Conservation (phyloP, 1,284 basidiomycete species). For the Cutaneotrichosporon mucoides region DNA sequence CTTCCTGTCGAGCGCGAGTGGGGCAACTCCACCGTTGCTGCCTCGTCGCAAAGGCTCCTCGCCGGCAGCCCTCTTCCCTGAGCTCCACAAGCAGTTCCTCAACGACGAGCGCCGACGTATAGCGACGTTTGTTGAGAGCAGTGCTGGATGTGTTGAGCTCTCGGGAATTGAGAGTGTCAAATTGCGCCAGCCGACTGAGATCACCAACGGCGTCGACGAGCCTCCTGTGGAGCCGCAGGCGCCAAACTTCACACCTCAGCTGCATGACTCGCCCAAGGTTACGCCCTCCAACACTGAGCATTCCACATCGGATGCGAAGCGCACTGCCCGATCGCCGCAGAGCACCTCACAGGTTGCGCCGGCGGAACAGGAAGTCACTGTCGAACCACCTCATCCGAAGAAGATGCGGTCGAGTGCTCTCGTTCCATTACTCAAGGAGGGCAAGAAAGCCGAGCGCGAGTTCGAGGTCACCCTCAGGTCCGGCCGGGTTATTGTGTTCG, state of each 20-base stretch:
- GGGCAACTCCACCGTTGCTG: slow-evolving; percentile 33
- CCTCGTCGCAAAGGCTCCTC: slow-evolving; percentile 28
- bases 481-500: slow-evolving; percentile 2
- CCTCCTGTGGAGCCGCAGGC: background rate
- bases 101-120: slow-evolving; percentile 31
- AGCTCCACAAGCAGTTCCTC: slow-evolving; percentile 30
- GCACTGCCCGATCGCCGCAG: too few species aligned
- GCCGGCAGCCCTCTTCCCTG: slow-evolving; percentile 34
- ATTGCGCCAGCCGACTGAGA: slow-evolving; percentile 3
- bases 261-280: background rate
- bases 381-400: background rate
- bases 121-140: slow-evolving; percentile 30
- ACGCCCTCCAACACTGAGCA: background rate
- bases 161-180: slow-evolving; percentile 30
- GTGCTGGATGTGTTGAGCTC: slow-evolving; percentile 40
- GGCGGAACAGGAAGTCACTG: too few species aligned
- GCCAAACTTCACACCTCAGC: background rate
- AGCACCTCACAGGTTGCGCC: too few species aligned
- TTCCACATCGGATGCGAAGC: too few species aligned
- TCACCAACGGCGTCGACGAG: background rate
- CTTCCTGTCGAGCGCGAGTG: slow-evolving; percentile 24
- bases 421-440: slow-evolving; percentile 2
- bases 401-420: background rate
- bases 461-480: slow-evolving; percentile 32
- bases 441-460: slow-evolving; percentile 14